A percentile compares a stretch with the other conserved stretches of the same genome.
These are phyloP conservation scores for Paspalum notatum DNA, from an alignment of 176 grass and related monocot genomes.

Conservation along the genomic window DNA sequence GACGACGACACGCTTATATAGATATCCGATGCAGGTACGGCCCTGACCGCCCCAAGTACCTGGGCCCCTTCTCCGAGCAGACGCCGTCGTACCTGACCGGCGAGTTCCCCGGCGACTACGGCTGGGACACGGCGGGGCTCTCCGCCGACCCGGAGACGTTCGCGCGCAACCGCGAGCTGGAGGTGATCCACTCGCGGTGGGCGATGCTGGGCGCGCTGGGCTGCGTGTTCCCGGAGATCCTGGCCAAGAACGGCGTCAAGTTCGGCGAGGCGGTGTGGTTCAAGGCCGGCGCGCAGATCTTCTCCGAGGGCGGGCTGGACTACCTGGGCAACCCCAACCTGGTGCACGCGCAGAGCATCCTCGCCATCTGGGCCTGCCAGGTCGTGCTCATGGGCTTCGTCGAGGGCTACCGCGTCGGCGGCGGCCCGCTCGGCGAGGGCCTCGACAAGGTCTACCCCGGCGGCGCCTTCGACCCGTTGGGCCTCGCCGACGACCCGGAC, in stretches of 20 bases:
- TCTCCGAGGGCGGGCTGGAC: slow-evolving; percentile 73
- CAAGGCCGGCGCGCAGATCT: slow-evolving; percentile 77
- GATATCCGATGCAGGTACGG: too few species aligned
- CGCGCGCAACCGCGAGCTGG: slow-evolving; percentile 75
- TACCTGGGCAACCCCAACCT: slow-evolving; percentile 79
- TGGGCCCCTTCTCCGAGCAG: slow-evolving; percentile 91
- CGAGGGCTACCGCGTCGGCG: slow-evolving; percentile 79
- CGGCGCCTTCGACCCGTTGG: slow-evolving; percentile 66
- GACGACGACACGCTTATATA: too few species aligned
- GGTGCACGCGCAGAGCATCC: slow-evolving; percentile 79
- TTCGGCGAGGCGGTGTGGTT: slow-evolving; percentile 83
- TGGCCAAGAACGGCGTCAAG: slow-evolving; percentile 71
- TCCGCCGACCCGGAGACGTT: slow-evolving; percentile 91
- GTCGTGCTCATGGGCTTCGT: slow-evolving; percentile 85
- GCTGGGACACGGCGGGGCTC: slow-evolving; percentile 88
- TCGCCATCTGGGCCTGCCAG: slow-evolving; percentile 66
- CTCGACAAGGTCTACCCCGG: slow-evolving; percentile 76
- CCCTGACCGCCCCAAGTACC: slow-evolving; percentile 79
- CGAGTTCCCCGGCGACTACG: slow-evolving; percentile 92
- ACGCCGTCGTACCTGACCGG: slow-evolving; percentile 87
- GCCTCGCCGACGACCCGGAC: slow-evolving; percentile 72
- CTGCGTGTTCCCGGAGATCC: slow-evolving; percentile 70
- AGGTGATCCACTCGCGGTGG: slow-evolving; percentile 85
- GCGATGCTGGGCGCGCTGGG: slow-evolving; percentile 75
- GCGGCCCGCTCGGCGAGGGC: slow-evolving; percentile 63